These are phyloP conservation scores for Fraxinus angustifolia DNA, from an alignment of 305 asterid genomes.

Conservation along the genomic window DNA sequence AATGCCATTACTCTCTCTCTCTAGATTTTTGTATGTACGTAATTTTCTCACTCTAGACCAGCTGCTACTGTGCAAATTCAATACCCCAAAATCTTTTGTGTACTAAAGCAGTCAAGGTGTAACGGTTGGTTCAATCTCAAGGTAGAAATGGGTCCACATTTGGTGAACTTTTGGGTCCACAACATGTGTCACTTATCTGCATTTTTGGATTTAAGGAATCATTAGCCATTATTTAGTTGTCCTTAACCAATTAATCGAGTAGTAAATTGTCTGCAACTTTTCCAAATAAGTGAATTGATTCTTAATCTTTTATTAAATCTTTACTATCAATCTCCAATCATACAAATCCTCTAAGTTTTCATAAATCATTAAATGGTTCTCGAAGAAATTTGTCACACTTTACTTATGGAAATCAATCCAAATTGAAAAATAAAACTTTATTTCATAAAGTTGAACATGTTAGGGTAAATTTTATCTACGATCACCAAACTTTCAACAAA, in stretches of 20 bases:
- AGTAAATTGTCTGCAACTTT: not conserved
- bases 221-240: not conserved
- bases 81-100: conserved; percentile 52
- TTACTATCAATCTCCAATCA: not conserved
- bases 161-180: conserved; percentile 10
- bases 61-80: conserved; percentile 14
- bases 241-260: not conserved
- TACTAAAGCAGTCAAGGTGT: conserved; percentile 56
- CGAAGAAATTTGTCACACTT: not conserved
- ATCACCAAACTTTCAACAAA: not conserved
- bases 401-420: not conserved
- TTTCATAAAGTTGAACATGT: not conserved
- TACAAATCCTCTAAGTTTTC: not conserved
- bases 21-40: not conserved
- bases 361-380: not conserved
- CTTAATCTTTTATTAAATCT: not conserved
- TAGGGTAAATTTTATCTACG: not conserved
- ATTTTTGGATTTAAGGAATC: not conserved
- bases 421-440: not conserved
- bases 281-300: not conserved
- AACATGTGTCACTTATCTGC: conserved; percentile 2
- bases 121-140: conserved; percentile 63
- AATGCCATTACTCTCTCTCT: conserved; percentile 23
- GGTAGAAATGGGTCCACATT: conserved; percentile 19
- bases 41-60: conserved; percentile 21